A percentile compares a stretch with the other conserved stretches of the same genome.
These are phyloP conservation scores for Suillus subaureus DNA, from an alignment of 768 basidiomycete species.

Conservation along the genomic window DNA sequence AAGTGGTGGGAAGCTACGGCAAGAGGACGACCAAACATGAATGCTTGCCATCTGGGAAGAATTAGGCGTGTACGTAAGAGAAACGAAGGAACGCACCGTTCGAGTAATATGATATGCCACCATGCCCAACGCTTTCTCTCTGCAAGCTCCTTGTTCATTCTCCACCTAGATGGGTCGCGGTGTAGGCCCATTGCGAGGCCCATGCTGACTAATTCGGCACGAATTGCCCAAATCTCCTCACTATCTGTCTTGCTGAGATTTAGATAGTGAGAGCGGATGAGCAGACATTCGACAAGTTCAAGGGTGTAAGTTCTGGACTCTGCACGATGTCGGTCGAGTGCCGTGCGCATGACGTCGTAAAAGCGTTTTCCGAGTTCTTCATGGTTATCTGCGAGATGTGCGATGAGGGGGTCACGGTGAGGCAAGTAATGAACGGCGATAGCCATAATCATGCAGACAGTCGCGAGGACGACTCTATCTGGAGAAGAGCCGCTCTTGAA, in stretches of 20 bases:
- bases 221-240: conserved; percentile 79
- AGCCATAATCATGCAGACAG: conserved; percentile 75
- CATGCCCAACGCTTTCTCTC: conserved; percentile 87
- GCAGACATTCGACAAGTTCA: conserved; percentile 74
- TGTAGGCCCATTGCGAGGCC: conserved; percentile 84
- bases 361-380: conserved; percentile 67
- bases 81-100: conserved; percentile 53
- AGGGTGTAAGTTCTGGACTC: conserved; percentile 65
- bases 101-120: conserved; percentile 86
- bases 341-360: conserved; percentile 67
- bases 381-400: conserved; percentile 49
- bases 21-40: conserved; percentile 82
- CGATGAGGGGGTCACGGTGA: conserved; percentile 60
- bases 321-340: conserved; percentile 61
- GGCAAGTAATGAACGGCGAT: conserved; percentile 76
- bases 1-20: conserved; percentile 81
- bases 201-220: conserved; percentile 73
- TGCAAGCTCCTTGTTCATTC: conserved; percentile 66
- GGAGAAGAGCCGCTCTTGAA: conserved; percentile 69
- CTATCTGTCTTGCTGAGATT: conserved; percentile 73
- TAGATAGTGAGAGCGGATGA: conserved; percentile 72
- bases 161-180: conserved; percentile 82
- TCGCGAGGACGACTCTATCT: conserved; percentile 71
- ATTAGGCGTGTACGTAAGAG: conserved; percentile 8
- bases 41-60: conserved; percentile 75